Percentiles rank a stretch among this genome's conserved stretches.
Evolutionary conservation across 208 protist genomes (phyloP).

Genomic region (Leishmania martiniquensis): DNA sequence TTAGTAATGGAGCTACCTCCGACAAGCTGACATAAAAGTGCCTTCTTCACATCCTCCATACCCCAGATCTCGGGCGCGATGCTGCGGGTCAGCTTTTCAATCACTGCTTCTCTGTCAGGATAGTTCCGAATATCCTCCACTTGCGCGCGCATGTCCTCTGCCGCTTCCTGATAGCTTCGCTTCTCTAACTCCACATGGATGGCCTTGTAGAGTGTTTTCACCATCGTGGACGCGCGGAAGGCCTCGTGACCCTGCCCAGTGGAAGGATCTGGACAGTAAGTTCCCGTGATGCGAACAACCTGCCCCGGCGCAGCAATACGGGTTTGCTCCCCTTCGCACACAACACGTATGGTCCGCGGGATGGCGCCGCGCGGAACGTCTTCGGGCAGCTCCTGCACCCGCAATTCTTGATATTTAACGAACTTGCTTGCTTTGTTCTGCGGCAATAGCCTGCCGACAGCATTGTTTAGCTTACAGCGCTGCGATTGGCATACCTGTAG

Average conservation of each 20-base stretch:
- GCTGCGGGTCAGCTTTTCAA: conserved; percentile 96
- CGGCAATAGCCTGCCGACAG: conserved; percentile 74
- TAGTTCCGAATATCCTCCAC: conserved; percentile 77
- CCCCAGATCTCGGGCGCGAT: conserved; percentile 98
- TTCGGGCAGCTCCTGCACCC: conserved; percentile 88
- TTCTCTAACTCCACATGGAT: conserved; percentile 84
- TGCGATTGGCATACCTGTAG: conserved; percentile 86
- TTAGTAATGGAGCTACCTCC: conserved; percentile 98
- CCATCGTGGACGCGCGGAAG: conserved; percentile 86
- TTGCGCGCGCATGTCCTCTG: conserved; percentile 66
- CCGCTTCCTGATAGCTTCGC: conserved; percentile 84
- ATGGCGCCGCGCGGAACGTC: conserved; percentile 89
- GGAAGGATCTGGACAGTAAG: conserved; percentile 86
- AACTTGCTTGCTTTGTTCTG: conserved; percentile 92
- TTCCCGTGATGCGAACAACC: conserved; percentile 79
- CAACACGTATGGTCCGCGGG: conserved; percentile 83
- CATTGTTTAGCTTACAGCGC: conserved; percentile 87
- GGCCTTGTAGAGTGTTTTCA: conserved; percentile 82
- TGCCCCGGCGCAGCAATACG: conserved; percentile 79
- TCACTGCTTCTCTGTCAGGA: conserved; percentile 83
- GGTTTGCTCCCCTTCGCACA: conserved; percentile 89
- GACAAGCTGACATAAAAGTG: conserved; percentile 97
- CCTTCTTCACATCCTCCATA: conserved; percentile 98
- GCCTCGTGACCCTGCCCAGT: conserved; percentile 83
- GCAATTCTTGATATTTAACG: conserved; percentile 86